phyloP scores from a whole-genome alignment of 78 protist genomes.

The Dictyostelium citrinum region DNA sequence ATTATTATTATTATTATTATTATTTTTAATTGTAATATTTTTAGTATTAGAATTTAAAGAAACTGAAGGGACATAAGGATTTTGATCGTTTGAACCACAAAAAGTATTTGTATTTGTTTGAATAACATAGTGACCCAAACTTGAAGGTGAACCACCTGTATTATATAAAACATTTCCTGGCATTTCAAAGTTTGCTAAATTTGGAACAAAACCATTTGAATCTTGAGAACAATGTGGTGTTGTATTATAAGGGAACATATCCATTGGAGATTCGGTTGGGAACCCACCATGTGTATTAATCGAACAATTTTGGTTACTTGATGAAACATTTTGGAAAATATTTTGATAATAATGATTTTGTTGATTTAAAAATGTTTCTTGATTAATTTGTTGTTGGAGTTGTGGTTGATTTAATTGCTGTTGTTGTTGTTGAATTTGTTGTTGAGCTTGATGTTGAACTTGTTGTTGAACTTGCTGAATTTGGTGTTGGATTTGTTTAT shows the following conservation, averaged over 20 bases:
- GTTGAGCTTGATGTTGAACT: background rate
- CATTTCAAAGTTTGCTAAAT: background rate
- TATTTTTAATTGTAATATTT: background rate
- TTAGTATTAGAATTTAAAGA: background rate
- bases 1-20: background rate
- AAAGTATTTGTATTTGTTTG: background rate
- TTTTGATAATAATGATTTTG: background rate
- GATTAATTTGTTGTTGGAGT: background rate
- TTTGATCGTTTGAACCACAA: background rate
- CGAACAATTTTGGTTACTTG: background rate
- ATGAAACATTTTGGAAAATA: background rate
- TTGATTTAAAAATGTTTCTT: background rate
- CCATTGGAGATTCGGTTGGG: background rate
- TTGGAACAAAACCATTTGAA: background rate
- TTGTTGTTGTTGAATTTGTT: background rate
- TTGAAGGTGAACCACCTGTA: background rate
- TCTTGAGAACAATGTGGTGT: background rate
- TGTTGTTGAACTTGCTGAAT: slow-evolving; percentile 1
- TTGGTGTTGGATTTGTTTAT: background rate
- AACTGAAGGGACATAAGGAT: background rate
- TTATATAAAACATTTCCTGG: background rate
- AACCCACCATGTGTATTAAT: background rate
- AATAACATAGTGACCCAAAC: background rate
- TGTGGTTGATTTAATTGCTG: background rate
- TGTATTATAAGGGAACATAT: background rate